Evolutionary conservation across 2,329 filamentous ascomycete genomes (phyloP).

Genomic region (Juglanconis oblonga): DNA sequence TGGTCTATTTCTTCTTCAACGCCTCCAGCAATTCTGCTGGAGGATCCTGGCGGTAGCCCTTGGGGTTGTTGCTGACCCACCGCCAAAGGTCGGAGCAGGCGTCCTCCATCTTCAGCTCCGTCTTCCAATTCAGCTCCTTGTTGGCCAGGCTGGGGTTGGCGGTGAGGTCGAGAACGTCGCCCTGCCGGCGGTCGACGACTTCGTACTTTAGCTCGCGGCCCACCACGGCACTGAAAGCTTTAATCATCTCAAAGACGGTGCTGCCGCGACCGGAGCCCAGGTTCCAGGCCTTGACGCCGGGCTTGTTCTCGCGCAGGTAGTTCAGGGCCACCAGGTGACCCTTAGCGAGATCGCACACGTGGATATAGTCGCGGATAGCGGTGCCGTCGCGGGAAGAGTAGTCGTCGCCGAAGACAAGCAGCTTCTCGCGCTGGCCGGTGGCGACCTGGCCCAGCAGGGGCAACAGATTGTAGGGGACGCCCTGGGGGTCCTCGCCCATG

Average conservation of each 20-base stretch:
- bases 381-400: conserved; percentile 89
- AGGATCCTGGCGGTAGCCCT: conserved; percentile 90
- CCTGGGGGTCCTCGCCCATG: conserved; percentile 97
- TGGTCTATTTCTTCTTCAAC: conserved; percentile 41
- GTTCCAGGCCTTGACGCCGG: conserved; percentile 95
- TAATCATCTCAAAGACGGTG: conserved; percentile 97
- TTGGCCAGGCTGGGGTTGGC: conserved; percentile 87
- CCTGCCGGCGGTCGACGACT: conserved; percentile 75
- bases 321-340: conserved; percentile 88
- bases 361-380: conserved; percentile 96
- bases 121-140: conserved; percentile 88
- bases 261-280: conserved; percentile 90
- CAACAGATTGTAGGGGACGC: conserved; percentile 92
- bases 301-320: conserved; percentile 78
- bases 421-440: conserved; percentile 89
- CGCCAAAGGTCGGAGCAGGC: conserved; percentile 93
- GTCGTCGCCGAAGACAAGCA: conserved; percentile 93
- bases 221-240: conserved; percentile 84
- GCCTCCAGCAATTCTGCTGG: conserved; percentile 74
- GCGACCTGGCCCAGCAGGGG: conserved; percentile 94
- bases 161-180: conserved; percentile 92
- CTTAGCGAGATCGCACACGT: conserved; percentile 83
- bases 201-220: conserved; percentile 85
- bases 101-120: conserved; percentile 84
- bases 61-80: conserved; percentile 96